Conservation (phyloP, 2,329 filamentous ascomycete species). For the Pseudonectria buxi region DNA sequence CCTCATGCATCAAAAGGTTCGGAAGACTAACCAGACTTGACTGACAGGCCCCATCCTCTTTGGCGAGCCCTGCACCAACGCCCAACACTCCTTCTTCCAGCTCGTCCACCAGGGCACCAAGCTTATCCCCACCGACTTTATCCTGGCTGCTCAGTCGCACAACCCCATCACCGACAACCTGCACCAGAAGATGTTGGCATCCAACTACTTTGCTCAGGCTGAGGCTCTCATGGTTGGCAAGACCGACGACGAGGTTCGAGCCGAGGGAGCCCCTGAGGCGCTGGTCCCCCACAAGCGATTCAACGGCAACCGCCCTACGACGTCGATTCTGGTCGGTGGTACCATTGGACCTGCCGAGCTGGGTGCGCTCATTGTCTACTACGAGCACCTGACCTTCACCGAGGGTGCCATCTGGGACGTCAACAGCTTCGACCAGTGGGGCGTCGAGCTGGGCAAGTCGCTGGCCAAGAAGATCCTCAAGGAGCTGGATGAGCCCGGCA, state of each 20-base stretch:
- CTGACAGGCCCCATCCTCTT: constrained; percentile 77
- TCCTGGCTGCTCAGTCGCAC: constrained; percentile 91
- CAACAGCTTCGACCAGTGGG: constrained; percentile 99
- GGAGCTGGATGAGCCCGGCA: constrained; percentile 76
- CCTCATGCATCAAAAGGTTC: background rate
- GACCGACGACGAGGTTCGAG: constrained; percentile 70
- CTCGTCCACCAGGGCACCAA: constrained; percentile 98
- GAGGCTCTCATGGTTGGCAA: constrained; percentile 90
- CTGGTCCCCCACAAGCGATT: constrained; percentile 99
- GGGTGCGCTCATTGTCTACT: constrained; percentile 94
- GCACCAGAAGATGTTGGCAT: constrained; percentile 94
- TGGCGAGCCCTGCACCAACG: constrained; percentile 97
- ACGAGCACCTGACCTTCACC: constrained; percentile 96
- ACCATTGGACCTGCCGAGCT: constrained; percentile 92
- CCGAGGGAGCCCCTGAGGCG: constrained; percentile 64
- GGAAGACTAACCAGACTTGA: background rate
- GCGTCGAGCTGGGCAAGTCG: constrained; percentile 94
- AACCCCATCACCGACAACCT: constrained; percentile 89
- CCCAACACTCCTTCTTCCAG: constrained; percentile 99
- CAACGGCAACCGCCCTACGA: constrained; percentile 94
- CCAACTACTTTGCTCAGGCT: constrained; percentile 85
- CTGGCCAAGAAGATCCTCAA: constrained; percentile 84
- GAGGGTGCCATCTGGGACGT: constrained; percentile 99
- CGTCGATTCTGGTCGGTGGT: constrained; percentile 81
- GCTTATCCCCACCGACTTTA: constrained; percentile 97